These are phyloP conservation scores for Simplicillium sp. DNA, from an alignment of 2,329 filamentous ascomycete genomes.

Conservation along the genomic window DNA sequence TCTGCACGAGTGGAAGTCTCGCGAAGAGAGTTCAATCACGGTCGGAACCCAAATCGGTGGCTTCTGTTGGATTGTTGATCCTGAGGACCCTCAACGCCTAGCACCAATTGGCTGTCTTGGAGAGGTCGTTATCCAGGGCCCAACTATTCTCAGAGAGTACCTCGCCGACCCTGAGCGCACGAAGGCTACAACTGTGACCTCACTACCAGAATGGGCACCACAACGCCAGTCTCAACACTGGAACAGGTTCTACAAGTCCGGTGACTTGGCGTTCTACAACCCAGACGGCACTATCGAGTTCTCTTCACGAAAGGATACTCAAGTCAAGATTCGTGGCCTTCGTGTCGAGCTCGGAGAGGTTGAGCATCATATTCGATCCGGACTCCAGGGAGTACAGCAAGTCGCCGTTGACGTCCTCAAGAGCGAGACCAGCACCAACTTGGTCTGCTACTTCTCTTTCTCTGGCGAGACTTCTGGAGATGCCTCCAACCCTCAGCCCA, in stretches of 20 bases:
- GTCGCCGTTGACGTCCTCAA: neutral
- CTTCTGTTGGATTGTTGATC: constrained; percentile 4
- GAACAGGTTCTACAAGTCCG: constrained; percentile 12
- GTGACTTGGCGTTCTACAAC: constrained; percentile 16
- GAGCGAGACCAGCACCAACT: neutral
- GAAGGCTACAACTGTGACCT: constrained; percentile 12
- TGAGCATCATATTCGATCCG: constrained; percentile 6
- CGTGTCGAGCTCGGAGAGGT: constrained; percentile 32
- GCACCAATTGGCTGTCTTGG: constrained; percentile 8
- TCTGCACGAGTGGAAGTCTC: neutral
- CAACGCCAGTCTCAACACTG: constrained; percentile 1
- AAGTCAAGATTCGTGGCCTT: constrained; percentile 47
- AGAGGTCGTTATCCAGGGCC: constrained; percentile 11
- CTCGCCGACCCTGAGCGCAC: constrained; percentile 7
- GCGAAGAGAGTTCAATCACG: neutral
- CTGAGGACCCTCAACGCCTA: constrained; percentile 3
- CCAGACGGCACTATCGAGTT: constrained; percentile 26
- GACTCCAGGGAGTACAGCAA: neutral
- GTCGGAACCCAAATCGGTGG: constrained; percentile 4
- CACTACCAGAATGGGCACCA: neutral
- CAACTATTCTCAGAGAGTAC: constrained; percentile 9
- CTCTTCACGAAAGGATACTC: constrained; percentile 41
- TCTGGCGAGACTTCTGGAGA: neutral
- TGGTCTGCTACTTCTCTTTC: neutral
- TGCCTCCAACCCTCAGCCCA: too few species aligned